Base-by-base conservation (phyloP, 192 early-diverging fungal genomes). In the Rhizophagus prolifer region DNA sequence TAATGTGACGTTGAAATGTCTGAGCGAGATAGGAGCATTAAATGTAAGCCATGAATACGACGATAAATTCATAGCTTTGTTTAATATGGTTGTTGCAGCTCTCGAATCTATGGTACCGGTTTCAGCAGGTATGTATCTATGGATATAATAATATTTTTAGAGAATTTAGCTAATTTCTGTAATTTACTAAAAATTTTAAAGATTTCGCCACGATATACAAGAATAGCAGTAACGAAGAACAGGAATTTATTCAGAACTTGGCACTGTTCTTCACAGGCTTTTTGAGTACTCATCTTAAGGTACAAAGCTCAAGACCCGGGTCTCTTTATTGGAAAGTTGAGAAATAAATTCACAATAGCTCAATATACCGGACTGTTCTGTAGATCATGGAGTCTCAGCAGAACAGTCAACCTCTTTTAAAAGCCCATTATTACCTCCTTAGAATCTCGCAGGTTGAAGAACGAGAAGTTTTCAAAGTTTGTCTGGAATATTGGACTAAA, bases 391-490 rank as follows among this genome's bases (percentile, higher is more conserved):
- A 92, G 74, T 81, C 87, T 21, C 79, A 83, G 41, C 84, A 83
- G 21, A 87, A 84, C 60, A 88, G 86, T 9, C 86, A 89, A 4
- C 80, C 83, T 21, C 81, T 93, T 66, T 79, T 91, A 38, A 86
- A 88, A 69, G 96, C 95, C 9, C 98, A 99, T 82, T 87, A 86
- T 65, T 98, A 97, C 74, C 84, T 99, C 54, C 87, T 98, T 77
- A 89, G 90, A 70, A 94, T 98, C 34, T 95, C 97, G 2, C 86
- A 90, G 62, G 95, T 99, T 30, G 90, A 95, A 71, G 97, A 98
- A 81, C 92, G 96, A 67, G 98, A 99, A 81, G 87, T 99, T 60
- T 98, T 98, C 89, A 98, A 98, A 86, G 92, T 95, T 47, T 96
- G 95, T 79, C 85, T 99, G 63, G 98, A 98, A 81, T 99, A 99